phyloP scores from a whole-genome alignment of 768 basidiomycete genomes.

The Collybia mongolica region DNA sequence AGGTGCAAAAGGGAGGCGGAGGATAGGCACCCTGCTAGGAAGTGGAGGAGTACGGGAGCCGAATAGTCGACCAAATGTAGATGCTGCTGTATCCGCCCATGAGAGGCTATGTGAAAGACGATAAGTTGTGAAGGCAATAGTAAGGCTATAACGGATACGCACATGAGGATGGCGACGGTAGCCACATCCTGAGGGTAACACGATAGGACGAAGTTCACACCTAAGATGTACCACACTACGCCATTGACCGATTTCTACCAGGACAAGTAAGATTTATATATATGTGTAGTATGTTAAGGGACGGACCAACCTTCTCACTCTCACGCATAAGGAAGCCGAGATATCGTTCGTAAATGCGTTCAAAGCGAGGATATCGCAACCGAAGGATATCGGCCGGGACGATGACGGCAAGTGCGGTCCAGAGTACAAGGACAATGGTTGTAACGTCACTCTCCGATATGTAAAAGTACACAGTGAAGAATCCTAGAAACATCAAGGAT shows the following conservation, averaged over 20 bases:
- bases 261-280: not conserved
- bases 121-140: not conserved
- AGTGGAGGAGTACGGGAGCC: slow-evolving; percentile 62
- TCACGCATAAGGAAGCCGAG: slow-evolving; percentile 90
- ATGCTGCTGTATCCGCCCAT: slow-evolving; percentile 95
- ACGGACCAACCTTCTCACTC: slow-evolving; percentile 63
- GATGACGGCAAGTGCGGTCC: slow-evolving; percentile 65
- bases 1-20: slow-evolving; percentile 67
- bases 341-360: slow-evolving; percentile 62
- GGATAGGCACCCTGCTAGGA: slow-evolving; percentile 39
- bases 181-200: slow-evolving; percentile 86
- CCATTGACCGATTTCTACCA: slow-evolving; percentile 73
- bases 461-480: slow-evolving; percentile 43
- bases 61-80: slow-evolving; percentile 86
- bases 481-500: slow-evolving; percentile 24
- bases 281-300: not conserved
- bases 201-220: slow-evolving; percentile 73
- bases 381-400: slow-evolving; percentile 76
- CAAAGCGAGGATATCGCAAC: slow-evolving; percentile 63
- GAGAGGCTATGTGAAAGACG: slow-evolving; percentile 59
- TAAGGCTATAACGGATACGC: slow-evolving; percentile 26
- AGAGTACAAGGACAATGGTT: slow-evolving; percentile 59
- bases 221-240: slow-evolving; percentile 88
- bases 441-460: slow-evolving; percentile 59
- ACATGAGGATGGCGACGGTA: slow-evolving; percentile 89